These are phyloP conservation scores for Gomphus bonarii DNA, from an alignment of 1,284 basidiomycete genomes.

Conservation along the genomic window DNA sequence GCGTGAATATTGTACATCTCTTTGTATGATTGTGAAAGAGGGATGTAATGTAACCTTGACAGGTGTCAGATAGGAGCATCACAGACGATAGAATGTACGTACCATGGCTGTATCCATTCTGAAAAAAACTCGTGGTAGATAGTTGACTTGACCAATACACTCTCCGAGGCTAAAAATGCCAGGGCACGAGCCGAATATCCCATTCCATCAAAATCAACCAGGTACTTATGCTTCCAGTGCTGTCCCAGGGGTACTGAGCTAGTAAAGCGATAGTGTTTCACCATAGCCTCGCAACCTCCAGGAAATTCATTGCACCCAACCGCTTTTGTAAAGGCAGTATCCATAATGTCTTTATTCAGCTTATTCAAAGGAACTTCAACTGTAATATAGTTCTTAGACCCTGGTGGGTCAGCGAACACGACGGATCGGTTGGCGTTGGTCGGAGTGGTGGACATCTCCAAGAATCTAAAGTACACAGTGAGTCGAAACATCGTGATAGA, in stretches of 20 bases:
- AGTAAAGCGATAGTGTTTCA: slow-evolving; percentile 61
- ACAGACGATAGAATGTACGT: slow-evolving; percentile 18
- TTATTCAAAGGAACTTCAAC: slow-evolving; percentile 48
- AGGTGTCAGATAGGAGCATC: not conserved
- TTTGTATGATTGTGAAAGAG: slow-evolving; percentile 73
- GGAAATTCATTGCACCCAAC: slow-evolving; percentile 63
- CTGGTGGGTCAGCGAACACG: slow-evolving; percentile 65
- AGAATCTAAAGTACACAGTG: slow-evolving; percentile 38
- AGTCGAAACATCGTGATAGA: not conserved
- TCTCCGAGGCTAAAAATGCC: slow-evolving; percentile 79
- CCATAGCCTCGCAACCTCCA: slow-evolving; percentile 63
- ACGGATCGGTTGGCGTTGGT: slow-evolving; percentile 53
- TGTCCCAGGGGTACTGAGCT: slow-evolving; percentile 72
- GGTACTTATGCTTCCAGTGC: slow-evolving; percentile 89
- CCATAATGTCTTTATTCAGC: slow-evolving; percentile 79
- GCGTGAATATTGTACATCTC: slow-evolving; percentile 90
- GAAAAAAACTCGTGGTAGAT: slow-evolving; percentile 87
- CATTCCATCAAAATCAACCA: slow-evolving; percentile 89
- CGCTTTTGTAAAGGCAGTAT: slow-evolving; percentile 78
- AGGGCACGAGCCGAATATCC: slow-evolving; percentile 89
- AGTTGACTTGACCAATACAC: slow-evolving; percentile 81
- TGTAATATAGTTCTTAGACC: slow-evolving; percentile 48
- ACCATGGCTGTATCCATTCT: slow-evolving; percentile 81
- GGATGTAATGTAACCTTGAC: slow-evolving; percentile 85
- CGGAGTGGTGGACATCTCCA: slow-evolving; percentile 65